Percentiles rank a stretch among this genome's conserved stretches.
phyloP scores from a whole-genome alignment of 805 yeast genomes.

The Priceomyces carsonii region DNA sequence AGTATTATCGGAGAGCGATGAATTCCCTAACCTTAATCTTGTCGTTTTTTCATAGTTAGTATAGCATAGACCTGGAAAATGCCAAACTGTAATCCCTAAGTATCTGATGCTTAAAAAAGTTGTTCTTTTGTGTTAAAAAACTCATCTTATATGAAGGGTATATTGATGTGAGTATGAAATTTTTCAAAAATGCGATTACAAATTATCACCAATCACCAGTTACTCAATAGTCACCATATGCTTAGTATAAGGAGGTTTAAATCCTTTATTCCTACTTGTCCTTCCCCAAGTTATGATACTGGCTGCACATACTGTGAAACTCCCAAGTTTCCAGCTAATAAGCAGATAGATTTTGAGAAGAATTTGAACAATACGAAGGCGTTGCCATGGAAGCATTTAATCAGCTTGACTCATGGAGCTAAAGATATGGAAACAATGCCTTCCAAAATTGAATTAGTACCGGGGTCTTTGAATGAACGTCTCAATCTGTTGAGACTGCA shows the following conservation, averaged over 20 bases:
- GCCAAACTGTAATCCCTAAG: too few species aligned
- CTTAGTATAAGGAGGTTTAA: slow-evolving; percentile 4
- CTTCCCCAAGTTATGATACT: slow-evolving; percentile 52
- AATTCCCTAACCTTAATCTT: too few species aligned
- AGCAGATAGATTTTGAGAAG: slow-evolving; percentile 39
- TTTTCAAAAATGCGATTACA: too few species aligned
- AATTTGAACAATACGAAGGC: slow-evolving; percentile 51
- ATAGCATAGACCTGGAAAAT: too few species aligned
- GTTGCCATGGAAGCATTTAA: slow-evolving; percentile 54
- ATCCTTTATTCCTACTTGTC: slow-evolving; percentile 35
- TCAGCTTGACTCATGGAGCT: slow-evolving; percentile 49
- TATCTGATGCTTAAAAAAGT: too few species aligned
- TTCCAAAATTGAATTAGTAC: slow-evolving; percentile 49
- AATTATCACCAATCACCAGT: too few species aligned
- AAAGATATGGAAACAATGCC: slow-evolving; percentile 44
- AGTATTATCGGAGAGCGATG: too few species aligned
- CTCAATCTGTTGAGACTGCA: slow-evolving; percentile 29
- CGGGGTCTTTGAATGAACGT: slow-evolving; percentile 44
- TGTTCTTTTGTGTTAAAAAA: too few species aligned
- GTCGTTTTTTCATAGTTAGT: too few species aligned
- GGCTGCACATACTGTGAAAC: slow-evolving; percentile 60
- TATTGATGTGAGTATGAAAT: too few species aligned
- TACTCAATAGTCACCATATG: too few species aligned
- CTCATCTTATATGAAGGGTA: too few species aligned
- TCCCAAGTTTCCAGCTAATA: slow-evolving; percentile 40